phyloP scores from a whole-genome alignment of 495 filamentous ascomycete species.

The Durotheca rogersii region DNA sequence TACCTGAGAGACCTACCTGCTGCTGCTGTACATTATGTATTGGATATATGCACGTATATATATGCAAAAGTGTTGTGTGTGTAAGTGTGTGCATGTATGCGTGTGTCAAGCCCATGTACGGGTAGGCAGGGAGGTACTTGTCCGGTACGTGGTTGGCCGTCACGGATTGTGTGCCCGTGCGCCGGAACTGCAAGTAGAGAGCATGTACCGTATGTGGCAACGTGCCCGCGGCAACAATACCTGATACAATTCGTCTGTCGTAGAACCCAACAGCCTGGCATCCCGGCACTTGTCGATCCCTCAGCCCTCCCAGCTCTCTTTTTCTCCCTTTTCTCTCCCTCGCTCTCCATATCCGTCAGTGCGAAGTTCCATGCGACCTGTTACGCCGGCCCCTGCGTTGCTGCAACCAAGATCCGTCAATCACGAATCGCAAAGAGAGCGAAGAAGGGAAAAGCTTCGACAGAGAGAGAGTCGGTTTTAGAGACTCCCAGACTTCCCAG shows the following conservation, averaged over 20 bases:
- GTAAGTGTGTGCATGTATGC: neutral
- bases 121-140: neutral
- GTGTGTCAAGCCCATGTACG: neutral
- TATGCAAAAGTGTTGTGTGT: neutral
- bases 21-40: no score
- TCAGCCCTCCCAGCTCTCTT: constrained; percentile 16
- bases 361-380: neutral
- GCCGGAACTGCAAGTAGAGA: no score
- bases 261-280: constrained; percentile 6
- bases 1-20: no score
- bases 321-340: constrained; percentile 16
- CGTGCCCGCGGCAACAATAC: no score
- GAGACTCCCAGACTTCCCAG: constrained; percentile 13
- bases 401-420: constrained; percentile 10
- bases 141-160: no score
- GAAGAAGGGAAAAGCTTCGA: neutral
- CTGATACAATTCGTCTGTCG: neutral
- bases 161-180: no score
- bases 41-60: neutral
- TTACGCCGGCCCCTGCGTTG: neutral
- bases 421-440: constrained; percentile 2
- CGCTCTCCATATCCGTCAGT: constrained; percentile 14
- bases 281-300: constrained; percentile 26
- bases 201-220: no score
- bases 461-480: neutral